Conservation (phyloP, 495 filamentous ascomycete species). For the Daldinia childiae region DNA sequence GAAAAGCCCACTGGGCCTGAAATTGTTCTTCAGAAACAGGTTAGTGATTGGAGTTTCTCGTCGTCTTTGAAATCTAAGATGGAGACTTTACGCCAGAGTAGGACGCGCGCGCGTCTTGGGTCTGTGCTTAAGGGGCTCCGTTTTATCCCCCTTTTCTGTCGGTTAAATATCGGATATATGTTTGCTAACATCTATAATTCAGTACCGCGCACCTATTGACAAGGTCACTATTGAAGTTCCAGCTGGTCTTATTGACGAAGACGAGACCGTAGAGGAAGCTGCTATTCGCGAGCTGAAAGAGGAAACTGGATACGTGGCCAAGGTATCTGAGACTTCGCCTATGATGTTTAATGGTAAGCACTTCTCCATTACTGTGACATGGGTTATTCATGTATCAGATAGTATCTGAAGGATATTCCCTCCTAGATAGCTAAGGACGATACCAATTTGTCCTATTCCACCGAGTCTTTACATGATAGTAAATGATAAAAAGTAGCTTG, state of each 20-base stretch:
- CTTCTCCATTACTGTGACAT: background rate
- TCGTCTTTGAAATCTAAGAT: background rate
- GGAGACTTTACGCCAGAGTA: background rate
- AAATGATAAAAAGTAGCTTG: too few species aligned
- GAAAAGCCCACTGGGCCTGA: slow-evolving; percentile 76
- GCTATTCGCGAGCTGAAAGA: slow-evolving; percentile 91
- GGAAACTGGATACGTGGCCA: slow-evolving; percentile 90
- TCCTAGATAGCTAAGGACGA: too few species aligned
- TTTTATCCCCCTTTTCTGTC: background rate
- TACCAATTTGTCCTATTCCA: too few species aligned
- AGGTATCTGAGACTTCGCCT: slow-evolving; percentile 70
- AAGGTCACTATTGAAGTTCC: slow-evolving; percentile 84
- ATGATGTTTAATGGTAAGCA: slow-evolving; percentile 84
- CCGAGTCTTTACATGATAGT: too few species aligned
- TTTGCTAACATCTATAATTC: background rate
- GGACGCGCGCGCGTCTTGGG: background rate
- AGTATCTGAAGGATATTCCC: too few species aligned
- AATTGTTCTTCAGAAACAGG: slow-evolving; percentile 84
- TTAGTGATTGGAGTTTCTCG: slow-evolving; percentile 2
- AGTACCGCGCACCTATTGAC: slow-evolving; percentile 81
- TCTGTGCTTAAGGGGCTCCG: slow-evolving; percentile 4
- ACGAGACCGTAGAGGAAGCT: slow-evolving; percentile 79
- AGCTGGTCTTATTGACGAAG: slow-evolving; percentile 84
- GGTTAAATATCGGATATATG: background rate
- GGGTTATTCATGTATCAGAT: too few species aligned